phyloP scores from a whole-genome alignment of 768 basidiomycete species.

The Rhodotorula toruloides region DNA sequence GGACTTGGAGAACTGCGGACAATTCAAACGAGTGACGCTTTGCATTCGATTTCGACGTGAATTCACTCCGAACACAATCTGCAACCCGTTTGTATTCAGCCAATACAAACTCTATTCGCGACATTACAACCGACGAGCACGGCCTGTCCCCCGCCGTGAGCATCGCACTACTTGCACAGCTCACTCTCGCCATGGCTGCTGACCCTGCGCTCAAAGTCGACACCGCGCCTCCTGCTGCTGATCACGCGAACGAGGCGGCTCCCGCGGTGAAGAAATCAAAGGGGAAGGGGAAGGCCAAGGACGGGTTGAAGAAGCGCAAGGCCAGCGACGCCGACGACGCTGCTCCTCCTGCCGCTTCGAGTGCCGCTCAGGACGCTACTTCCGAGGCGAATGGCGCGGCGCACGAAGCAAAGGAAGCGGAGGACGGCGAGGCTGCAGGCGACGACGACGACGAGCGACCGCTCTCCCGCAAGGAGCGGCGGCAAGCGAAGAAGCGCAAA shows the following conservation, averaged over 20 bases:
- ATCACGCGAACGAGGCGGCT: background rate
- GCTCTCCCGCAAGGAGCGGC: constrained; percentile 41
- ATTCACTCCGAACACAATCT: too few species aligned
- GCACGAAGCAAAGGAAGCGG: background rate
- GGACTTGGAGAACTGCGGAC: too few species aligned
- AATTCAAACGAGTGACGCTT: too few species aligned
- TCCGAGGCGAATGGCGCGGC: background rate
- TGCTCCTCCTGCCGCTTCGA: background rate
- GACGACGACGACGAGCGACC: constrained; percentile 21
- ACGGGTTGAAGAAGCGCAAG: constrained; percentile 2
- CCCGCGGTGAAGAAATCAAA: constrained; percentile 2
- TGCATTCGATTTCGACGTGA: too few species aligned
- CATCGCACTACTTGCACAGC: too few species aligned
- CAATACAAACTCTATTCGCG: too few species aligned
- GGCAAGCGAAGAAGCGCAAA: constrained; percentile 36
- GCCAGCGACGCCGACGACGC: background rate
- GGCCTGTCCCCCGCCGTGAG: too few species aligned
- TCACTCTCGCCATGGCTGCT: too few species aligned
- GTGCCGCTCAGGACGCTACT: background rate
- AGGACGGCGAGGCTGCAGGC: background rate
- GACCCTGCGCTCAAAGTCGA: too few species aligned
- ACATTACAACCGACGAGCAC: too few species aligned
- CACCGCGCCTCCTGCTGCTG: background rate
- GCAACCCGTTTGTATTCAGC: too few species aligned
- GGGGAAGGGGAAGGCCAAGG: constrained; percentile 21